Evolutionary conservation across 345 rosid species (phyloP).

Genomic region (Cardamine occulta): DNA sequence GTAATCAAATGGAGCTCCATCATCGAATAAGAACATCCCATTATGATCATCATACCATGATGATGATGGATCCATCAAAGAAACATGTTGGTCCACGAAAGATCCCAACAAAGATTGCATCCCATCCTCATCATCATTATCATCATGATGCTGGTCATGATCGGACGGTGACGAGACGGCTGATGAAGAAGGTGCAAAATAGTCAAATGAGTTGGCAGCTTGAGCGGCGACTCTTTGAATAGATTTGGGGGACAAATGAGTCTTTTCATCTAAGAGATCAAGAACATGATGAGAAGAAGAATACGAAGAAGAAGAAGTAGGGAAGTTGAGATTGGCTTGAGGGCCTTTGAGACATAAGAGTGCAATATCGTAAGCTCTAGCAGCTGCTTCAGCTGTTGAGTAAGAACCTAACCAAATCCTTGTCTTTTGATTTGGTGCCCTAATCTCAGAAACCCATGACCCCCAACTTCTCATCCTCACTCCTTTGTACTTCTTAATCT

Average conservation of each 20-base stretch:
- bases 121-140: conserved; percentile 53
- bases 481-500: conserved; percentile 80
- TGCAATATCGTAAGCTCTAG: conserved; percentile 98
- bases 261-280: conserved; percentile 41
- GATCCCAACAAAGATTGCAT: conserved; percentile 48
- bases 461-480: conserved; percentile 99
- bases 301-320: conserved; percentile 51
- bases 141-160: conserved; percentile 28
- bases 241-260: conserved; percentile 79
- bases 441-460: conserved; percentile 95
- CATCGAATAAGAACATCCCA: conserved; percentile 47
- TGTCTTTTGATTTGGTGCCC: conserved; percentile 96
- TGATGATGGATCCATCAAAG: conserved; percentile 47
- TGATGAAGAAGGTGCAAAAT: conserved; percentile 37
- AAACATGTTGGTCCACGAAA: conserved; percentile 35
- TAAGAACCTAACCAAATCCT: conserved; percentile 98
- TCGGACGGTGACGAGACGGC: conserved; percentile 46
- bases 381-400: conserved; percentile 95
- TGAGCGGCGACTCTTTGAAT: conserved; percentile 90
- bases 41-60: conserved; percentile 52
- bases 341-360: conserved; percentile 94
- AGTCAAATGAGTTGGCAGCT: conserved; percentile 51
- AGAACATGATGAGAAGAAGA: conserved; percentile 49
- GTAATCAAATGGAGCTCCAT: conserved; percentile 48
- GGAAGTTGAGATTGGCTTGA: conserved; percentile 85